Percentiles rank a stretch among this genome's conserved stretches.
These are phyloP conservation scores for Epichloe sp. DNA, from an alignment of 2,329 filamentous ascomycete genomes.

Conservation along the genomic window DNA sequence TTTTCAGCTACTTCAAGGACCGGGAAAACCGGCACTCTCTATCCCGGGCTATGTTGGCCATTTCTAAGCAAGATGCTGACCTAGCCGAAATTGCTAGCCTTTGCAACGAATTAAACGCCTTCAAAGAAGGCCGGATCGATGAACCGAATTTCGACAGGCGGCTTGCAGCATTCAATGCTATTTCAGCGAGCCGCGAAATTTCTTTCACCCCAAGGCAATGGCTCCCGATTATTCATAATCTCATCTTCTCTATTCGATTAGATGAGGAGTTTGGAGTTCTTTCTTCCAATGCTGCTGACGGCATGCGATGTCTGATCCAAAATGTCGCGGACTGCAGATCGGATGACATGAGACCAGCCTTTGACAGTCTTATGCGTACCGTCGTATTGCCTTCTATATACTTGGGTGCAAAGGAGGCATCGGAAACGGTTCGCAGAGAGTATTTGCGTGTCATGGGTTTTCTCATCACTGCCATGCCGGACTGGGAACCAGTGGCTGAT, in stretches of 20 bases:
- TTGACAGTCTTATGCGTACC: conserved; percentile 45
- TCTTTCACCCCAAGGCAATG: conserved; percentile 61
- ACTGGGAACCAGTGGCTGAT: conserved; percentile 60
- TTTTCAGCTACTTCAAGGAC: conserved; percentile 88
- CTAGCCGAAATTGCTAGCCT: conserved; percentile 53
- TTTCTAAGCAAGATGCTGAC: conserved; percentile 50
- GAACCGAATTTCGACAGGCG: conserved; percentile 81
- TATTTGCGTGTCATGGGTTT: conserved; percentile 68
- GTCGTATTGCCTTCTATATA: conserved; percentile 66
- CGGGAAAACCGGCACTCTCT: conserved; percentile 61
- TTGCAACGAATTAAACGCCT: conserved; percentile 72
- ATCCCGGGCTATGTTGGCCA: conserved; percentile 57
- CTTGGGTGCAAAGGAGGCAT: conserved; percentile 60
- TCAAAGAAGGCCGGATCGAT: conserved; percentile 57
- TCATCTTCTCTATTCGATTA: conserved; percentile 74
- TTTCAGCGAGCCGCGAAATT: conserved; percentile 50
- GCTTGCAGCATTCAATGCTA: conserved; percentile 58
- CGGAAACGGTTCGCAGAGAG: conserved; percentile 75
- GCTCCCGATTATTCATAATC: conserved; percentile 78
- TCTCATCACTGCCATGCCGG: conserved; percentile 56
- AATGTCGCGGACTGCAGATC: conserved; percentile 32
- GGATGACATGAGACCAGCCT: conserved; percentile 26
- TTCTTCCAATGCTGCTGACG: conserved; percentile 65
- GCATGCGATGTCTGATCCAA: conserved; percentile 65
- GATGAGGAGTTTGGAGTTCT: conserved; percentile 82